Percentiles rank a stretch among this genome's conserved stretches.
phyloP scores from a whole-genome alignment of 495 filamentous ascomycete species.

The Aspergillus hancockii region DNA sequence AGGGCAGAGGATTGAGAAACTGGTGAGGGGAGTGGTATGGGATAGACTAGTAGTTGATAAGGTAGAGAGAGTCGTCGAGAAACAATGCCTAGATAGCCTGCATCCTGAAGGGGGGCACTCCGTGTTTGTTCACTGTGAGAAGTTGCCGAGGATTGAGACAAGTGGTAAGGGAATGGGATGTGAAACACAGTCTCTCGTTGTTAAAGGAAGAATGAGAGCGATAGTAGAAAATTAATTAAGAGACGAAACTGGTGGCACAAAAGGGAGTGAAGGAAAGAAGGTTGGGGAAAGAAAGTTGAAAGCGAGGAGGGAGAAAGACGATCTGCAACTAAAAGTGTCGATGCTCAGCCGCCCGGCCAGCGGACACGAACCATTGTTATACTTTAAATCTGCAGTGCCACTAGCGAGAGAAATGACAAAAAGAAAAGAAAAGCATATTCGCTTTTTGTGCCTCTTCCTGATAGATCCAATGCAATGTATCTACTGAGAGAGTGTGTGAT shows the following conservation, averaged over 20 bases:
- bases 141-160: not conserved
- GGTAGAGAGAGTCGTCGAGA: slow-evolving; percentile 14
- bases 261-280: slow-evolving; percentile 22
- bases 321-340: slow-evolving; percentile 1
- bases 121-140: not conserved
- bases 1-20: slow-evolving; percentile 3
- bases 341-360: not conserved
- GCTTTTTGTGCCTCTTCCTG: not conserved
- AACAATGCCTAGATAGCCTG: slow-evolving; percentile 23
- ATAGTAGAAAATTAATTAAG: not conserved
- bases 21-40: not conserved
- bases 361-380: slow-evolving; percentile 5
- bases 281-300: slow-evolving; percentile 19
- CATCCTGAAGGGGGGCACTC: slow-evolving; percentile 17
- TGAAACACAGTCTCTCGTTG: not conserved
- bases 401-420: not conserved
- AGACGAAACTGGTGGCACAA: slow-evolving; percentile 7
- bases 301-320: slow-evolving; percentile 1
- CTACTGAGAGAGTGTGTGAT: not conserved
- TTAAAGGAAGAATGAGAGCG: not conserved
- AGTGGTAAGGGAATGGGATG: not conserved
- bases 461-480: slow-evolving; percentile 1
- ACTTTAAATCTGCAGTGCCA: not conserved
- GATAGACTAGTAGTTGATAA: slow-evolving; percentile 1
- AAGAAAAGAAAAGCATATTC: not conserved